Conservation (phyloP, 352 stramenopile species). For the Pythium monospermum region DNA sequence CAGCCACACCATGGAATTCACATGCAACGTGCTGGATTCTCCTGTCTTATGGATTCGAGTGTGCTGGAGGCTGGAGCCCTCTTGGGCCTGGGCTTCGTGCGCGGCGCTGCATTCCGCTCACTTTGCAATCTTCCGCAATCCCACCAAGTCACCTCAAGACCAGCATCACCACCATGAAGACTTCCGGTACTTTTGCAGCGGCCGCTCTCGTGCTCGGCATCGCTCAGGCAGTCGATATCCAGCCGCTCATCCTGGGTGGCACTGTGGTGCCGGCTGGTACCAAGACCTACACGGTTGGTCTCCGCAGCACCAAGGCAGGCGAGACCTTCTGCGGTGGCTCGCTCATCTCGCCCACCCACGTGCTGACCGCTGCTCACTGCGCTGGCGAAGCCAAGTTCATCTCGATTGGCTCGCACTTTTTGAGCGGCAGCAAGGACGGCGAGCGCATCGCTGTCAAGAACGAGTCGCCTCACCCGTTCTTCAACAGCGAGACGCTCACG, state of each 20-base stretch:
- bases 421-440: not conserved
- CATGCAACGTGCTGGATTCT: too few relatives aligned
- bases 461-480: not conserved
- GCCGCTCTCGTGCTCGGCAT: too few relatives aligned
- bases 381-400: slow-evolving; percentile 21
- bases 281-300: slow-evolving; percentile 42
- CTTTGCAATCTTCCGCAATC: too few relatives aligned
- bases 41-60: too few relatives aligned
- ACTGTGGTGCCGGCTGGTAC: slow-evolving; percentile 29
- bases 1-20: too few relatives aligned
- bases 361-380: slow-evolving; percentile 19
- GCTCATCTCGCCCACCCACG: slow-evolving; percentile 14
- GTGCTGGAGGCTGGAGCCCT: too few relatives aligned
- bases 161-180: too few relatives aligned
- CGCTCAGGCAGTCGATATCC: slow-evolving; percentile 11
- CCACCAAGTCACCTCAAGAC: too few relatives aligned
- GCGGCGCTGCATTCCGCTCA: too few relatives aligned
- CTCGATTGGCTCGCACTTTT: not conserved
- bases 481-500: not conserved
- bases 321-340: slow-evolving; percentile 14
- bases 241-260: slow-evolving; percentile 35
- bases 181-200: too few relatives aligned
- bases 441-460: not conserved
- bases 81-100: too few relatives aligned
- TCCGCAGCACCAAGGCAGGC: slow-evolving; percentile 27